Percentiles rank a stretch among this genome's conserved stretches.
Evolutionary conservation across 2,329 filamentous ascomycete species (phyloP).

Genomic region (Phymatotrichopsis omnivora): DNA sequence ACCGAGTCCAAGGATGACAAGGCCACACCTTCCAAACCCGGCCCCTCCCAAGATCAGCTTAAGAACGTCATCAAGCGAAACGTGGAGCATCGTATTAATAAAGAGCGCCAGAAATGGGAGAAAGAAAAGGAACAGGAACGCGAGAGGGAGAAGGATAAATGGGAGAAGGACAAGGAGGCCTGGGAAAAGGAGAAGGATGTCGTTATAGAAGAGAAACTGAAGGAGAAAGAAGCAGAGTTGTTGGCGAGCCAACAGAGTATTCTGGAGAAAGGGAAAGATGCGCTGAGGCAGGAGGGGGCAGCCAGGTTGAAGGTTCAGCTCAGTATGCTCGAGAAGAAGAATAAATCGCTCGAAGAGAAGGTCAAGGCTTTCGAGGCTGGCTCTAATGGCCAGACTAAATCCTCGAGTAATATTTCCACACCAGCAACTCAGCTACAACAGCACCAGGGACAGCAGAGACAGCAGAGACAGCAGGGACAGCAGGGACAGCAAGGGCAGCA

Average conservation of each 20-base stretch:
- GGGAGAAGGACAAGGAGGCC: conserved; percentile 32
- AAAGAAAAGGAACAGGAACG: conserved; percentile 48
- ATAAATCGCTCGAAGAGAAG: conserved; percentile 30
- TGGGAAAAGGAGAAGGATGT: conserved; percentile 16
- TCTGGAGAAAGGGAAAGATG: conserved; percentile 30
- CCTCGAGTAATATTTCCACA: no score
- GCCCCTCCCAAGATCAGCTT: conserved; percentile 44
- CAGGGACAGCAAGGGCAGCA: no score
- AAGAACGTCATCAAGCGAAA: conserved; percentile 50
- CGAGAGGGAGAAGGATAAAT: conserved; percentile 42
- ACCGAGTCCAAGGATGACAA: conserved; percentile 19
- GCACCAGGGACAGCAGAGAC: no score
- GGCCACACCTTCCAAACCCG: conserved; percentile 25
- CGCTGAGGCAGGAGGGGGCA: conserved; percentile 29
- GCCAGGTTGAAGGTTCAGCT: conserved; percentile 31
- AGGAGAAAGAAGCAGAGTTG: conserved; percentile 27
- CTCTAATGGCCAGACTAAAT: not conserved
- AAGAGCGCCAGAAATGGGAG: conserved; percentile 60
- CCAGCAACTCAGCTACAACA: no score
- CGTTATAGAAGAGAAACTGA: conserved; percentile 17
- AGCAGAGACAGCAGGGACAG: conserved; percentile 2
- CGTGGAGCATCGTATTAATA: conserved; percentile 40
- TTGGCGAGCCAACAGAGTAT: conserved; percentile 25
- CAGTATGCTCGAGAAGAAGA: conserved; percentile 32
- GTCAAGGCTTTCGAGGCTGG: conserved; percentile 25